phyloP scores from a whole-genome alignment of 495 filamentous ascomycete genomes.

The Neurospora pannonica region DNA sequence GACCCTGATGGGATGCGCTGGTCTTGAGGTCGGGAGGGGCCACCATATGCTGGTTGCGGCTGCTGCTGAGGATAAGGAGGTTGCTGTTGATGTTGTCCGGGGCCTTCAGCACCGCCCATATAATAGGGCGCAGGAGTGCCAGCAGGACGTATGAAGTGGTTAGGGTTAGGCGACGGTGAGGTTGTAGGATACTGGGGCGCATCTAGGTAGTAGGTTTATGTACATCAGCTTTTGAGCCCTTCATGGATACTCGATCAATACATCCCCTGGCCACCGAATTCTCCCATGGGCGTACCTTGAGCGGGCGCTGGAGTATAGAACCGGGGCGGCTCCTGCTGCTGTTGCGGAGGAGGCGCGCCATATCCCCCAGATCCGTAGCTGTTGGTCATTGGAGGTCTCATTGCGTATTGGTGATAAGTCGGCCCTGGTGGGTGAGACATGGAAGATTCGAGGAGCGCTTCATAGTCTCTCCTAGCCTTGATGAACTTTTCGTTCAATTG shows the following conservation, averaged over 20 bases:
- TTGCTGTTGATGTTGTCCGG: constrained; percentile 25
- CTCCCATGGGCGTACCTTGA: constrained; percentile 25
- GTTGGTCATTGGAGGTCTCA: constrained; percentile 53
- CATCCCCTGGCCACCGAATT: constrained; percentile 18
- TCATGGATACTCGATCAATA: constrained; percentile 14
- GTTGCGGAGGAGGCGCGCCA: constrained; percentile 36
- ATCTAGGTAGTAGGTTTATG: constrained; percentile 13
- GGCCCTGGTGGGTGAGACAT: constrained; percentile 82
- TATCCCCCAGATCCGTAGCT: constrained; percentile 47
- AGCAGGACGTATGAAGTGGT: constrained; percentile 21
- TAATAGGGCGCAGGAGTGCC: constrained; percentile 33
- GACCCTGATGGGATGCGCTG: constrained; percentile 30
- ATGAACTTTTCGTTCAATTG: constrained; percentile 99
- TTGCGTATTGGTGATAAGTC: constrained; percentile 53
- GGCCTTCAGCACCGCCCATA: constrained; percentile 36
- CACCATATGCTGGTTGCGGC: constrained; percentile 30
- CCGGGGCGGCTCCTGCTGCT: constrained; percentile 55
- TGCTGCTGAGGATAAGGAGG: constrained; percentile 15
- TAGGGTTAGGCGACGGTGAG: constrained; percentile 39
- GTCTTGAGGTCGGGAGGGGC: constrained; percentile 22
- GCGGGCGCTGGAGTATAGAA: constrained; percentile 56
- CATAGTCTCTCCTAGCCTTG: constrained; percentile 93
- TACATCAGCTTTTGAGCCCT: constrained; percentile 17
- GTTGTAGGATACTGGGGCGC: constrained; percentile 33
- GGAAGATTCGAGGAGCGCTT: constrained; percentile 86